These are phyloP conservation scores for Cystobasidium tubakii DNA, from an alignment of 768 basidiomycete genomes.

Conservation along the genomic window DNA sequence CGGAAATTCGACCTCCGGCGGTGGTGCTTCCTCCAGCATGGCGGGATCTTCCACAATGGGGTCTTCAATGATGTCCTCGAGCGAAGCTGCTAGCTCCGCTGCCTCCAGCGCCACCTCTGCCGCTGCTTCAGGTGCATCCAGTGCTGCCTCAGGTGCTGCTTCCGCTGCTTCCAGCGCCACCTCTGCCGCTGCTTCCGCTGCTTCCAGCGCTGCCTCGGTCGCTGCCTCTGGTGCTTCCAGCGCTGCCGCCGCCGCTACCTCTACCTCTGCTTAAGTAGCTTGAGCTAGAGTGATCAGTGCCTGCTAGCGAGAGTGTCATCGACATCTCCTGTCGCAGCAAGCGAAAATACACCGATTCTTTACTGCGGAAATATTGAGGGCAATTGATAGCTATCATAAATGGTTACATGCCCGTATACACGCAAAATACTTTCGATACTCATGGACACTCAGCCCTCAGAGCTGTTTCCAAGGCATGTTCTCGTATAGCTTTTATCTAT, in stretches of 20 bases:
- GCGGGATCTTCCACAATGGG: no score
- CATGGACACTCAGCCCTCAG: neutral
- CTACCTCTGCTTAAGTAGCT: conserved; percentile 48
- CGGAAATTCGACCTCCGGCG: neutral
- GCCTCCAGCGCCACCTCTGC: conserved; percentile 11
- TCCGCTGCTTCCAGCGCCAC: conserved; percentile 26
- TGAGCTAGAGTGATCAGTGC: neutral
- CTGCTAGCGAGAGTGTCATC: no score
- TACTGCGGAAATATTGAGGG: no score
- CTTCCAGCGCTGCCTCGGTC: neutral
- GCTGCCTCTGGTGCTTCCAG: neutral
- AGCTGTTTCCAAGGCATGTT: neutral
- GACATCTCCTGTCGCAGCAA: no score
- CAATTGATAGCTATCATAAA: no score
- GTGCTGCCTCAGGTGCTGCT: conserved; percentile 35
- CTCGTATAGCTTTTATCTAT: neutral
- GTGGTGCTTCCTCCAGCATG: conserved; percentile 7
- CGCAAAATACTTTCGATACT: no score
- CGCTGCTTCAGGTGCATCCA: neutral
- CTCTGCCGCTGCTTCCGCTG: neutral
- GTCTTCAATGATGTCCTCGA: neutral
- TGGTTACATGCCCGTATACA: neutral
- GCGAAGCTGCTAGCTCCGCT: conserved; percentile 9
- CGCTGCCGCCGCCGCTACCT: conserved; percentile 41
- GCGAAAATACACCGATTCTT: no score